Percentiles rank a stretch among this genome's conserved stretches.
Conservation (phyloP, 805 yeast genomes). For the Nakazawaea holstii region DNA sequence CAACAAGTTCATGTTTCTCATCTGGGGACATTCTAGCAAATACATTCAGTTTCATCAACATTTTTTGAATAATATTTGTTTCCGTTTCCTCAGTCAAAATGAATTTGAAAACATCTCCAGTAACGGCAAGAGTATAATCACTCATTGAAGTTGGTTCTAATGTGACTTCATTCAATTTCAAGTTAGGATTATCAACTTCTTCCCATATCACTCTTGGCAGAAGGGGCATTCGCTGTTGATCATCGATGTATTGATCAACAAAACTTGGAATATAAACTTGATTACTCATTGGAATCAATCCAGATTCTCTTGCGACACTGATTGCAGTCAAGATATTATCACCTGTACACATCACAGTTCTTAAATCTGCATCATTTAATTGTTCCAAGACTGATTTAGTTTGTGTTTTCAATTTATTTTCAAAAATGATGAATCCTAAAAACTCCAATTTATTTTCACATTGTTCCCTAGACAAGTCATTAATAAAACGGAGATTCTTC, state of each 20-base stretch:
- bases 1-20: slow-evolving; percentile 94
- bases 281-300: slow-evolving; percentile 41
- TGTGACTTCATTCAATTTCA: slow-evolving; percentile 59
- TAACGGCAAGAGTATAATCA: slow-evolving; percentile 70
- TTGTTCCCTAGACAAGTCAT: slow-evolving; percentile 49
- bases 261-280: slow-evolving; percentile 61
- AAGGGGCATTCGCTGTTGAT: neutral
- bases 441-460: slow-evolving; percentile 69
- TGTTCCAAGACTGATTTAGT: slow-evolving; percentile 57
- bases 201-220: slow-evolving; percentile 45
- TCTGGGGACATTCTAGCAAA: slow-evolving; percentile 99
- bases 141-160: slow-evolving; percentile 39
- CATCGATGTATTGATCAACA: slow-evolving; percentile 24
- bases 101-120: slow-evolving; percentile 88
- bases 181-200: slow-evolving; percentile 54
- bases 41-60: slow-evolving; percentile 68
- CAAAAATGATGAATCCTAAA: slow-evolving; percentile 87
- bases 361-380: slow-evolving; percentile 61
- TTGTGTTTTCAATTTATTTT: slow-evolving; percentile 75
- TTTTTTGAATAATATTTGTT: slow-evolving; percentile 36
- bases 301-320: slow-evolving; percentile 86
- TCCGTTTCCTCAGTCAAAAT: slow-evolving; percentile 51
- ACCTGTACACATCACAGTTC: slow-evolving; percentile 97
- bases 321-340: slow-evolving; percentile 93
- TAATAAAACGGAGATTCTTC: slow-evolving; percentile 43